These are phyloP conservation scores for Berkeleyomyces basicola DNA, from an alignment of 2,329 filamentous ascomycete genomes.

Conservation along the genomic window DNA sequence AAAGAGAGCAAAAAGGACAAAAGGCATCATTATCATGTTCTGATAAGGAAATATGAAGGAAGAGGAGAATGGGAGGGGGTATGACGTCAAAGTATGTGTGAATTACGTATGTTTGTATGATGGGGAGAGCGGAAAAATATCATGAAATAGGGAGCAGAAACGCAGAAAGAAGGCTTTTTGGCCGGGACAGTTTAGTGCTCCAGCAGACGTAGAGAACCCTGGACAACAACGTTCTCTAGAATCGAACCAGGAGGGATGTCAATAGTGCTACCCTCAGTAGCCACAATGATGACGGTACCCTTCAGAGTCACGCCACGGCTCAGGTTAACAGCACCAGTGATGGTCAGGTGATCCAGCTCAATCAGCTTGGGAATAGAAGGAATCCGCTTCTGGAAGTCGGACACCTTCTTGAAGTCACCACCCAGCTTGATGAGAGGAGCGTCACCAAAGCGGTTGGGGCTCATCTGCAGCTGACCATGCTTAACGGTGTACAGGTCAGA, in stretches of 20 bases:
- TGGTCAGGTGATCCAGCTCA: conserved; percentile 87
- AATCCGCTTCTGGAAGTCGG: conserved; percentile 82
- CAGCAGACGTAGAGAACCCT: conserved; percentile 72
- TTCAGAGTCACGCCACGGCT: conserved; percentile 91
- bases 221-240: conserved; percentile 96
- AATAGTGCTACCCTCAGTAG: conserved; percentile 93
- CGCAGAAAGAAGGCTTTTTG: background rate
- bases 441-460: conserved; percentile 88
- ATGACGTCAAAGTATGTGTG: background rate
- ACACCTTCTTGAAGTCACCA: conserved; percentile 99
- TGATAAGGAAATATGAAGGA: background rate
- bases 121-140: background rate
- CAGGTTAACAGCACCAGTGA: conserved; percentile 93
- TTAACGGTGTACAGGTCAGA: conserved; percentile 97
- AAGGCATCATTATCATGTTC: background rate
- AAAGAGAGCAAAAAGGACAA: background rate
- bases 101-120: conserved; percentile 1
- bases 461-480: conserved; percentile 95
- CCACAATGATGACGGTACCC: conserved; percentile 97
- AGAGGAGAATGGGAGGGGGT: background rate
- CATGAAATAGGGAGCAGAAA: background rate
- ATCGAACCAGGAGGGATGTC: conserved; percentile 94
- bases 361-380: conserved; percentile 79
- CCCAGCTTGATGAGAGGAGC: conserved; percentile 98
- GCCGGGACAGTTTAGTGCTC: conserved; percentile 36